Percentiles rank a stretch among this genome's conserved stretches.
Conservation (phyloP, 176 grass and related monocot species). For the Poa annua region DNA sequence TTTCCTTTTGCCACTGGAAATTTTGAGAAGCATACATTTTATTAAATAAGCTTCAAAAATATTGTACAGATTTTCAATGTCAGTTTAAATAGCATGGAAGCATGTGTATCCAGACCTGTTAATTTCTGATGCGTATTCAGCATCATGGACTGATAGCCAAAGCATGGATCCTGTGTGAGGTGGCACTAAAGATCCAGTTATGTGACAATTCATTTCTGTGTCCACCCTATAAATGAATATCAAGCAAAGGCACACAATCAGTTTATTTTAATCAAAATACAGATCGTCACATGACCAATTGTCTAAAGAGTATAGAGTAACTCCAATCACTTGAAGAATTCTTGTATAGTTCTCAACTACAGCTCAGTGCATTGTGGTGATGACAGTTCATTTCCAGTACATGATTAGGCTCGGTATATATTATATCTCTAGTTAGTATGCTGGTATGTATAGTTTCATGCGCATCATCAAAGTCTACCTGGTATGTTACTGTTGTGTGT, state of each 20-base stretch:
- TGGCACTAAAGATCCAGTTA: slow-evolving; percentile 76
- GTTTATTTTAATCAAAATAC: slow-evolving; percentile 15
- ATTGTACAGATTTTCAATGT: neutral
- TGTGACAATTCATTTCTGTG: slow-evolving; percentile 81
- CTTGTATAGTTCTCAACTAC: slow-evolving; percentile 10
- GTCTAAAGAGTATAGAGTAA: slow-evolving; percentile 20
- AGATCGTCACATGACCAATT: neutral
- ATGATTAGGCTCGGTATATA: neutral
- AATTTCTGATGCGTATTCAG: slow-evolving; percentile 58
- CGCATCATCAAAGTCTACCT: neutral
- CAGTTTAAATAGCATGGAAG: slow-evolving; percentile 14
- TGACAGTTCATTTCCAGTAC: neutral
- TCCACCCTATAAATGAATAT: slow-evolving; percentile 68
- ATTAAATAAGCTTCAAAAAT: slow-evolving; percentile 31
- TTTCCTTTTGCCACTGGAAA: slow-evolving; percentile 36
- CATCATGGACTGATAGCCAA: slow-evolving; percentile 64
- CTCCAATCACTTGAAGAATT: neutral
- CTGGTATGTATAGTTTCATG: neutral
- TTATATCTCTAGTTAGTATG: neutral
- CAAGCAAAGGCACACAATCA: slow-evolving; percentile 31
- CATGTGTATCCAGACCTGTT: slow-evolving; percentile 42
- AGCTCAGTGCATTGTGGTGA: neutral
- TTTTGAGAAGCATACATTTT: slow-evolving; percentile 40
- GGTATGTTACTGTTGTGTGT: slow-evolving; percentile 6
- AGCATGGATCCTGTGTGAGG: slow-evolving; percentile 75